Conservation (phyloP, 1,139 yeast genomes). For the Scheffersomyces stambukii region DNA sequence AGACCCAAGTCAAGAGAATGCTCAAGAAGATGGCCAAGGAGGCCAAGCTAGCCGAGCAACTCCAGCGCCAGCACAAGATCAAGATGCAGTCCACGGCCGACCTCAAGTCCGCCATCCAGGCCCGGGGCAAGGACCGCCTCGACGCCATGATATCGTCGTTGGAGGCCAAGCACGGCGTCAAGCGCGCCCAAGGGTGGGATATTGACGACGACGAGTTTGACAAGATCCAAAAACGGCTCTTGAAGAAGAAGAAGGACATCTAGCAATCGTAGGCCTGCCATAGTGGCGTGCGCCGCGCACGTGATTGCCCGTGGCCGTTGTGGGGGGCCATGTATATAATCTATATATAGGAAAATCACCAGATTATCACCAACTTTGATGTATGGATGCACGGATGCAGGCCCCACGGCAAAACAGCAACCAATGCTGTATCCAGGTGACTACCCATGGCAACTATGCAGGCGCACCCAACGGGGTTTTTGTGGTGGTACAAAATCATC, state of each 20-base stretch:
- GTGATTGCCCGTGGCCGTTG: no score
- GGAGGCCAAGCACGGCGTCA: slow-evolving; percentile 51
- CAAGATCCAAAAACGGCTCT: slow-evolving; percentile 24
- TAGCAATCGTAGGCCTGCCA: no score
- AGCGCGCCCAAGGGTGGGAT: slow-evolving; percentile 35
- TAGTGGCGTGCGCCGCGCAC: no score
- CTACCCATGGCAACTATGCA: no score
- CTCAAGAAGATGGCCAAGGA: slow-evolving; percentile 50
- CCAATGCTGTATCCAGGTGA: no score
- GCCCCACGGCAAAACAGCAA: no score
- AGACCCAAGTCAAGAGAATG: slow-evolving; percentile 42
- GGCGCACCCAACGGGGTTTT: no score
- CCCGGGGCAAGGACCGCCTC: slow-evolving; percentile 38
- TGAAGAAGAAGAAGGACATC: slow-evolving; percentile 10
- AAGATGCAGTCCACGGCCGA: slow-evolving; percentile 36
- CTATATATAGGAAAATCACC: no score
- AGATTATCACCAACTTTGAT: no score
- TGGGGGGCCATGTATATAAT: no score
- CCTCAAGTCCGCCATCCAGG: slow-evolving; percentile 48
- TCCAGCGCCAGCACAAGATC: slow-evolving; percentile 42
- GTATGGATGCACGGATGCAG: no score
- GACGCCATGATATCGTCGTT: slow-evolving; percentile 47
- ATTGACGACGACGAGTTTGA: slow-evolving; percentile 32
- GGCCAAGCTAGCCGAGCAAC: slow-evolving; percentile 64
- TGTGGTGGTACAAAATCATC: no score